Evolutionary conservation across 352 stramenopile species (phyloP), one percentile per base, ranked within the genome.

Genomic region (Phytophthora pluvialis): DNA sequence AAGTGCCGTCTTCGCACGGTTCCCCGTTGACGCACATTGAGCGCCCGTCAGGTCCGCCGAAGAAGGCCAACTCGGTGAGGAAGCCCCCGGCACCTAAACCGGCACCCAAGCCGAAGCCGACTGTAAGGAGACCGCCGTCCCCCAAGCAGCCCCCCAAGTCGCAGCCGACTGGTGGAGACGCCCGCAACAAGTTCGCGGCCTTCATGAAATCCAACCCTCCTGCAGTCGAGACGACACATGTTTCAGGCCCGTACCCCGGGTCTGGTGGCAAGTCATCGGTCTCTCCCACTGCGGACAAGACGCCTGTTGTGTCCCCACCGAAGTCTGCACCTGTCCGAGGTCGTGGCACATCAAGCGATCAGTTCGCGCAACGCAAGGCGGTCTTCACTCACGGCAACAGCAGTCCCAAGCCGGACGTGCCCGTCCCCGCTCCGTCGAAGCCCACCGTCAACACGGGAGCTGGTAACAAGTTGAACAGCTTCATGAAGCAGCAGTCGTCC

Each of bases 191-290:
- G 60, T 91, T 94, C 46, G 82, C 86, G 21, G 82, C 82, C 18
- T 94, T 94, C 53, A 89, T 94, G 81, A 77, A 81, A 44, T 71
- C 82, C n/a, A 91, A 91, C 32, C 83, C 86, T 13, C 78, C 83
- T 13, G 44, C 77, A 48, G 47, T 76, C 35, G 73, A 81, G 54
- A 52, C 72, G 21, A 44, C 66, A 60, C 46, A 32, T 51, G 53
- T 49, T 38, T 48, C 59, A 6, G 44, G 36, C n/a, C 45, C 64
- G 42, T 65, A 50, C 31, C 49, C 45, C 13, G 71, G 47, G 15
- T 44, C 72, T 29, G 49, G 72, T 47, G 63, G 59, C 44, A 75
- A 71, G 43, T 57, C 67, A 29, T 67, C 75, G 33, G 58, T 67
- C 16, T 73, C 64, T 83, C 65, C 72, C 40, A 48, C 45, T 65